phyloP scores from a whole-genome alignment of 371 early-diverging fungal genomes.

The Mucor mucedo region DNA sequence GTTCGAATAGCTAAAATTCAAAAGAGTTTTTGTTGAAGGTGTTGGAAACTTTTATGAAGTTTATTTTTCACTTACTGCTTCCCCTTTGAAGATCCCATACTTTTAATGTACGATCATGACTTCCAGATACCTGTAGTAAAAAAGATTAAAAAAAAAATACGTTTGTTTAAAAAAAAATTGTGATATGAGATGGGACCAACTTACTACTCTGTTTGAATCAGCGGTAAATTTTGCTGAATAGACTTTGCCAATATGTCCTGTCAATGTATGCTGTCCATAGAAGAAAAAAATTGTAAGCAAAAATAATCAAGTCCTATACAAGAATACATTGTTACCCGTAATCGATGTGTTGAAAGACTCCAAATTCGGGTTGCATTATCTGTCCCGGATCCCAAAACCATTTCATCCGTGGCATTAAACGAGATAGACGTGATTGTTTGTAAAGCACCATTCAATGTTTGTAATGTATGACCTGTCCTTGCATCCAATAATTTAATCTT shows the following conservation, averaged over 20 bases:
- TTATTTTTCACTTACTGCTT: constrained; percentile 62
- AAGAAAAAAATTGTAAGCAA: background rate
- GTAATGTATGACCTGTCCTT: constrained; percentile 66
- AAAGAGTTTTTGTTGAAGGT: too few species aligned
- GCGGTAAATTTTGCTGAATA: constrained; percentile 84
- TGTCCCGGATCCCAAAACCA: constrained; percentile 86
- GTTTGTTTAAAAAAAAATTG: too few species aligned
- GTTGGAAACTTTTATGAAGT: too few species aligned
- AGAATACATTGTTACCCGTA: constrained; percentile 44
- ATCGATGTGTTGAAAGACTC: constrained; percentile 76
- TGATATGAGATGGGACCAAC: background rate
- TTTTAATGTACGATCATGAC: constrained; percentile 96
- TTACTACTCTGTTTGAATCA: constrained; percentile 80
- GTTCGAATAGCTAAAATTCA: constrained; percentile 70
- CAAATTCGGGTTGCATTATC: constrained; percentile 92
- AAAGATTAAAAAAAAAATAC: too few species aligned
- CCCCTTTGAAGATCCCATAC: constrained; percentile 93
- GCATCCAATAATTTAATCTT: constrained; percentile 85
- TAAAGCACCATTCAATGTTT: constrained; percentile 82
- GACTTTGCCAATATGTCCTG: constrained; percentile 95
- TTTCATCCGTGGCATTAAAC: constrained; percentile 80
- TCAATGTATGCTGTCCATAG: constrained; percentile 79
- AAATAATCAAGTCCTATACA: background rate
- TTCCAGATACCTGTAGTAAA: constrained; percentile 75
- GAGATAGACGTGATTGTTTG: constrained; percentile 84